Conservation (phyloP, 2,329 filamentous ascomycete species). For the Fulvia fulva region DNA sequence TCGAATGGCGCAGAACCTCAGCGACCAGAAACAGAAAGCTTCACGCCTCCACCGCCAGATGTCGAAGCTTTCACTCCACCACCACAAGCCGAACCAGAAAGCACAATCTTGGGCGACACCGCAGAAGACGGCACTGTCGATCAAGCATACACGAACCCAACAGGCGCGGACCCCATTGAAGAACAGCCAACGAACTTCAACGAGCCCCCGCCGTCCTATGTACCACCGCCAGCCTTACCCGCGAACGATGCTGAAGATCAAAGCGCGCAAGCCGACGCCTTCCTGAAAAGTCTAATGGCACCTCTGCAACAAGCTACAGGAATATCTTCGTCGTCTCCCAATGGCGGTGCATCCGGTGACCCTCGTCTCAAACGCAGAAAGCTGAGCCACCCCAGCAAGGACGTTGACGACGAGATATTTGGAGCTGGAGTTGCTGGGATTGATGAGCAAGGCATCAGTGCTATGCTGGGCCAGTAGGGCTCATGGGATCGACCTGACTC, state of each 20-base stretch:
- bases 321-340: conserved; percentile 15
- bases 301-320: conserved; percentile 25
- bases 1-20: conserved; percentile 20
- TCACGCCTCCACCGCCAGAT: conserved; percentile 69
- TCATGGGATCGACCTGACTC: too few relatives aligned
- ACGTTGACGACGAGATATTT: conserved; percentile 32
- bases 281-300: conserved; percentile 27
- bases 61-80: conserved; percentile 80
- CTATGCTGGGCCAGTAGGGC: conserved; percentile 26
- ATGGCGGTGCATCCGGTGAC: conserved; percentile 22
- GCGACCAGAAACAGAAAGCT: conserved; percentile 38
- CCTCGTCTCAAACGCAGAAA: conserved; percentile 36
- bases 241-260: conserved; percentile 4
- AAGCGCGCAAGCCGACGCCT: conserved; percentile 19
- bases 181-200: conserved; percentile 28
- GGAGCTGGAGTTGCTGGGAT: conserved; percentile 26
- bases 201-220: conserved; percentile 29
- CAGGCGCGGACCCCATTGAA: conserved; percentile 35
- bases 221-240: conserved; percentile 23
- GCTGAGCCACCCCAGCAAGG: conserved; percentile 28
- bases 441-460: conserved; percentile 33
- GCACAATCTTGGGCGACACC: conserved; percentile 12
- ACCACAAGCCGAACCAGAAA: conserved; percentile 35
- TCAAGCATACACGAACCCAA: conserved; percentile 35
- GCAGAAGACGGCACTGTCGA: conserved; percentile 10